These are phyloP conservation scores for Anthostomella pinea DNA, from an alignment of 2,329 filamentous ascomycete genomes.

Conservation along the genomic window DNA sequence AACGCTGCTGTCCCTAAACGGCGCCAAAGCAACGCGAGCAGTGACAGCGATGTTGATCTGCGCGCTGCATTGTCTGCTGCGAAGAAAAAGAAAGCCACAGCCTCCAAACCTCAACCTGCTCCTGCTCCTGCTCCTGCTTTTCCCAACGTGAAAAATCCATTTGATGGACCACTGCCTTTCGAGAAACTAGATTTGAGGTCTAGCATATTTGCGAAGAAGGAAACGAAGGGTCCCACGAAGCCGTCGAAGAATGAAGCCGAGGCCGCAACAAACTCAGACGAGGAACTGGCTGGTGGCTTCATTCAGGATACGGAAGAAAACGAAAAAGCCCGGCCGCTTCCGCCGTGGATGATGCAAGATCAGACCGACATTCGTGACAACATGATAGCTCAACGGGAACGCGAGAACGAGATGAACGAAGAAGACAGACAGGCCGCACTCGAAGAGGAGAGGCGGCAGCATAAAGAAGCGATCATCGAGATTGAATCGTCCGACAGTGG, in stretches of 20 bases:
- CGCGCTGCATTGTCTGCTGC: slow-evolving; percentile 71
- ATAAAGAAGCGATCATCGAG: slow-evolving; percentile 53
- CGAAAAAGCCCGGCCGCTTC: slow-evolving; percentile 59
- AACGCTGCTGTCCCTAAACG: slow-evolving; percentile 56
- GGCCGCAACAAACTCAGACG: slow-evolving; percentile 12
- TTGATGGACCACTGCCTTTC: slow-evolving; percentile 84
- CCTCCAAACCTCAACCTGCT: slow-evolving; percentile 30
- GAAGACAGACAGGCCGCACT: slow-evolving; percentile 57
- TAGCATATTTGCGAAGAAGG: slow-evolving; percentile 51
- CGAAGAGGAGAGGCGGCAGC: slow-evolving; percentile 49
- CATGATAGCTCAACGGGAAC: slow-evolving; percentile 55
- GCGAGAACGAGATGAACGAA: slow-evolving; percentile 60
- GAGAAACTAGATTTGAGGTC: slow-evolving; percentile 76
- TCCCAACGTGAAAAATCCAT: slow-evolving; percentile 58
- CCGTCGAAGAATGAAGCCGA: slow-evolving; percentile 10
- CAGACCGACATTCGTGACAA: slow-evolving; percentile 64
- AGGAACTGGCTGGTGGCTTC: slow-evolving; percentile 37
- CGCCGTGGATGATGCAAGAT: slow-evolving; percentile 68
- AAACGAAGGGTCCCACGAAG: slow-evolving; percentile 23
- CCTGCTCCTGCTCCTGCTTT: slow-evolving; percentile 33
- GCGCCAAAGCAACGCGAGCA: slow-evolving; percentile 51
- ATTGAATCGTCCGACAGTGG: slow-evolving; percentile 58
- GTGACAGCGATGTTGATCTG: slow-evolving; percentile 79
- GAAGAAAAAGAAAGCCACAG: slow-evolving; percentile 47
- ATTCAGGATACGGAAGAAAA: slow-evolving; percentile 27